phyloP scores from a whole-genome alignment of 73 alveolate species.

The Tetrahymena malaccensis region DNA sequence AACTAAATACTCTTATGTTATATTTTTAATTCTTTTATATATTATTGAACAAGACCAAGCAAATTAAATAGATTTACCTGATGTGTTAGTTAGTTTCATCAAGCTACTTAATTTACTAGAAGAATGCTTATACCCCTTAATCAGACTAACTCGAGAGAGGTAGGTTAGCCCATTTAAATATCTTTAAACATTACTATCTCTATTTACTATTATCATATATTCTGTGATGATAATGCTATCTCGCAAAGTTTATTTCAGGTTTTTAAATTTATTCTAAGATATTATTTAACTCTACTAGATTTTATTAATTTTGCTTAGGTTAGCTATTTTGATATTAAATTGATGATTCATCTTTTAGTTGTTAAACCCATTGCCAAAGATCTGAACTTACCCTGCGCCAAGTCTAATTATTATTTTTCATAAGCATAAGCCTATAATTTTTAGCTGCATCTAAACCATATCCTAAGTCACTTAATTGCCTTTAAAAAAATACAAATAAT shows the following conservation, averaged over 20 bases:
- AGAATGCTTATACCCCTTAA: background rate
- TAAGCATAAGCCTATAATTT: background rate
- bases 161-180: background rate
- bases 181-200: background rate
- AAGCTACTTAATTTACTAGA: background rate
- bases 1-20: background rate
- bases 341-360: background rate
- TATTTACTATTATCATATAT: background rate
- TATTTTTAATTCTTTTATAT: background rate
- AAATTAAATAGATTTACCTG: background rate
- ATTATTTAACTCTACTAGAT: background rate
- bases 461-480: background rate
- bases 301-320: background rate
- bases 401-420: background rate
- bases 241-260: background rate
- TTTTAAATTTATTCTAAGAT: background rate
- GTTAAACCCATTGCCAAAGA: background rate
- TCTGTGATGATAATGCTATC: background rate
- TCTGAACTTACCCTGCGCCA: background rate
- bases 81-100: background rate
- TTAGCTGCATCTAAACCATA: background rate
- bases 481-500: background rate
- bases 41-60: background rate
- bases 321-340: background rate
- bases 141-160: background rate